These are phyloP conservation scores for Croton laevigatus DNA, from an alignment of 441 rosid genomes.

Conservation along the genomic window DNA sequence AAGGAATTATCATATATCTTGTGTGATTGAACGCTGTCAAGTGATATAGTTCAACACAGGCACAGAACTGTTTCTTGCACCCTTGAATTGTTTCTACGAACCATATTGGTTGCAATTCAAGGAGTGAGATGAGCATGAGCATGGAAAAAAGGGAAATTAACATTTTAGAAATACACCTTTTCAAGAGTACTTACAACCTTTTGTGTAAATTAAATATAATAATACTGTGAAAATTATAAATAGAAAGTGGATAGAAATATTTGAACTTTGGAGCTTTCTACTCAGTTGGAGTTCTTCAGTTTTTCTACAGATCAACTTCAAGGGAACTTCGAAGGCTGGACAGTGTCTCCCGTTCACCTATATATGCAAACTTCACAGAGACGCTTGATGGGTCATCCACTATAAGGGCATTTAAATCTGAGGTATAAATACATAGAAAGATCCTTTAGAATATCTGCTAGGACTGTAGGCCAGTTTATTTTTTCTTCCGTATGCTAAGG, in stretches of 20 bases:
- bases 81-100: not conserved
- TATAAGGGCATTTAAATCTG: slow-evolving; percentile 80
- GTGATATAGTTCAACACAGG: not conserved
- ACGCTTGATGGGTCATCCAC: slow-evolving; percentile 94
- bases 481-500: not conserved
- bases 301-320: slow-evolving; percentile 95
- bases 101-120: not conserved
- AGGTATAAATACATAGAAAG: slow-evolving; percentile 42
- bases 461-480: not conserved
- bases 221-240: not conserved
- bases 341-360: slow-evolving; percentile 95
- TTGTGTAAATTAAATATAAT: not conserved
- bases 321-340: slow-evolving; percentile 94
- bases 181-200: not conserved
- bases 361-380: slow-evolving; percentile 86
- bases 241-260: not conserved
- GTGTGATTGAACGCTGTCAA: not conserved
- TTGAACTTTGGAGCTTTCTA: slow-evolving; percentile 16
- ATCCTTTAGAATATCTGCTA: not conserved
- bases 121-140: not conserved
- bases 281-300: slow-evolving; percentile 53
- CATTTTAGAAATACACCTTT: not conserved
- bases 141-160: not conserved
- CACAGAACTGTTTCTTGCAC: not conserved
- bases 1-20: not conserved